Evolutionary conservation across 225 moss, liverwort and hornwort genomes (phyloP), one percentile per base, ranked within the genome.

Genomic region (Straminergon stramineum): DNA sequence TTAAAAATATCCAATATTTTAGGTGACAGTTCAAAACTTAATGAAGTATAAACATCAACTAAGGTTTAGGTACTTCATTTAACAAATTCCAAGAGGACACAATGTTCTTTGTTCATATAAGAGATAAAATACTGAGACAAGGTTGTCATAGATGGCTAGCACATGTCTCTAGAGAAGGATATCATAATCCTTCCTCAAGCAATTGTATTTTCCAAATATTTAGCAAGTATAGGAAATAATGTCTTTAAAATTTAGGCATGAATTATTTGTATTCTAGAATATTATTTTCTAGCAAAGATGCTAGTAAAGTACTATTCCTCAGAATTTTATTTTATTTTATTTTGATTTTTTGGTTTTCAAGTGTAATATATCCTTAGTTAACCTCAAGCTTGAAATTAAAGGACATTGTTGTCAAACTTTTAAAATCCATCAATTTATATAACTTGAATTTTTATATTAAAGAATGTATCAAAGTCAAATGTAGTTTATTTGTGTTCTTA

Each of bases 1-100:
- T 12, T 48, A 48, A 2, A 37, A 37, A 5, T 0, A n/a, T n/a
- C n/a, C n/a, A 2, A 11, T 19, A 35, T 6, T 35, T 66, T 34
- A 67, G 11, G 3, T 37, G 21, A 37, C 2, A 11, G 21, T 20
- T 68, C 0, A 68, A 22, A n/a, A n/a, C 4, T 69, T 1, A n/a
- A 22, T 1, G 22, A 22, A n/a, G 2, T n/a, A 7, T 13, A 6
- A 6, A 13, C n/a, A 69, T n/a, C 0, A n/a, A 0, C 1, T 4
- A n/a, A n/a, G 13, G 7, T 35, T 69, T n/a, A 5, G 23, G 7
- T 22, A 23, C n/a, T 69, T 69, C 13, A 23, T 69, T n/a, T 23
- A 7, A n/a, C 7, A 1, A 7, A 23, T n/a, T 10, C 7, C 2
- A 69, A 0, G 22, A n/a, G 0, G 12, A 23, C 13, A 67, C 6